These are phyloP conservation scores for Barnettozyma pratensis DNA, from an alignment of 805 yeast species.

Conservation along the genomic window DNA sequence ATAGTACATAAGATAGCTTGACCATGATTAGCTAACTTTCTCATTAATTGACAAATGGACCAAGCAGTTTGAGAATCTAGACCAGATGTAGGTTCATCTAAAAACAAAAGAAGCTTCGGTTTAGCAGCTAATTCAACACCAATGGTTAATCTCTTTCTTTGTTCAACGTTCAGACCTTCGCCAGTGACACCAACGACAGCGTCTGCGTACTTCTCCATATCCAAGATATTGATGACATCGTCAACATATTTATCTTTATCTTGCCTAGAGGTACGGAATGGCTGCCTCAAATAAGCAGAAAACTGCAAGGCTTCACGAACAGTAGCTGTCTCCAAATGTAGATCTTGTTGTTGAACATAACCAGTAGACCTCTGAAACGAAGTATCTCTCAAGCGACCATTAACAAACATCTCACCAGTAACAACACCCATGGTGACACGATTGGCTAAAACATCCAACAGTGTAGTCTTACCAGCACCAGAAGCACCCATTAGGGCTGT, in stretches of 20 bases:
- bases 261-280: conserved; percentile 39
- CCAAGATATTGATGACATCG: conserved; percentile 55
- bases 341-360: conserved; percentile 74
- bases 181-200: conserved; percentile 74
- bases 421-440: conserved; percentile 69
- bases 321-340: conserved; percentile 60
- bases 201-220: conserved; percentile 61
- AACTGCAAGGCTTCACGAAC: conserved; percentile 70
- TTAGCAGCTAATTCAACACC: conserved; percentile 66
- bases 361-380: conserved; percentile 53
- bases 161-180: conserved; percentile 62
- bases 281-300: conserved; percentile 69
- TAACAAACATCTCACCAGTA: conserved; percentile 58
- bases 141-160: conserved; percentile 62
- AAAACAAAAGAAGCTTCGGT: conserved; percentile 53
- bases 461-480: conserved; percentile 79
- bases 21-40: conserved; percentile 53
- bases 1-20: conserved; percentile 71
- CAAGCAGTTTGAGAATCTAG: conserved; percentile 66
- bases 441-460: conserved; percentile 65
- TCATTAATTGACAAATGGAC: conserved; percentile 58
- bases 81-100: conserved; percentile 70
- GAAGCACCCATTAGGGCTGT: conserved; percentile 78
- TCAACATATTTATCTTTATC: conserved; percentile 68
- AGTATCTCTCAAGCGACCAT: conserved; percentile 54